These are phyloP conservation scores for Auricularia sp. DNA, from an alignment of 768 basidiomycete species.

Conservation along the genomic window DNA sequence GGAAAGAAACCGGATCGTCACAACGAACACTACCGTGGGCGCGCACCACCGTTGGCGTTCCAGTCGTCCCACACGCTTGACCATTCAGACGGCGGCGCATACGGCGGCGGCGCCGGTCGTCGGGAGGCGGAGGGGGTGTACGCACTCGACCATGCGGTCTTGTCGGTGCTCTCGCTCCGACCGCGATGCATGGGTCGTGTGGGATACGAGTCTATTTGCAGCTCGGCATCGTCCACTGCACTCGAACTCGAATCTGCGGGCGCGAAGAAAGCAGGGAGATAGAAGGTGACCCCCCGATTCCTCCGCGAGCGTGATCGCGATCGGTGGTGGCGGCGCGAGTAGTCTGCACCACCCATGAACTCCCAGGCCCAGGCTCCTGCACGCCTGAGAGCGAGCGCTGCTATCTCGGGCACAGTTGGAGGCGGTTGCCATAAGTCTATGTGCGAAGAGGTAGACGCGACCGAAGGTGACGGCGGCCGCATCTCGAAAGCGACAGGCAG, in stretches of 20 bases:
- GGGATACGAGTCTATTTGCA: not conserved
- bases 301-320: constrained; percentile 30
- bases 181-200: not conserved
- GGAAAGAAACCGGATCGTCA: not conserved
- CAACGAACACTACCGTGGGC: not conserved
- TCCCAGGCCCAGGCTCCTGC: constrained; percentile 45
- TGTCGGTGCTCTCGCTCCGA: not conserved
- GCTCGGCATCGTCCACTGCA: not conserved
- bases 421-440: constrained; percentile 29
- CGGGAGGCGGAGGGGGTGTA: not conserved
- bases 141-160: not conserved
- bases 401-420: constrained; percentile 38
- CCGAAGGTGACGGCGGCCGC: constrained; percentile 49
- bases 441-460: constrained; percentile 35
- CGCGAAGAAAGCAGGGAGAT: constrained; percentile 73
- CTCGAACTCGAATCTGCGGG: constrained; percentile 22
- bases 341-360: constrained; percentile 31
- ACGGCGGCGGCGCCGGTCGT: not conserved
- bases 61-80: not conserved
- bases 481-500: constrained; percentile 57
- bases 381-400: constrained; percentile 21
- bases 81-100: not conserved
- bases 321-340: constrained; percentile 39
- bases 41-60: not conserved
- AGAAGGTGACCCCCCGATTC: constrained; percentile 62